Evolutionary conservation across 139 green algal species (phyloP), one percentile per base, ranked within the genome.

Genomic region (Trebouxia sp.): DNA sequence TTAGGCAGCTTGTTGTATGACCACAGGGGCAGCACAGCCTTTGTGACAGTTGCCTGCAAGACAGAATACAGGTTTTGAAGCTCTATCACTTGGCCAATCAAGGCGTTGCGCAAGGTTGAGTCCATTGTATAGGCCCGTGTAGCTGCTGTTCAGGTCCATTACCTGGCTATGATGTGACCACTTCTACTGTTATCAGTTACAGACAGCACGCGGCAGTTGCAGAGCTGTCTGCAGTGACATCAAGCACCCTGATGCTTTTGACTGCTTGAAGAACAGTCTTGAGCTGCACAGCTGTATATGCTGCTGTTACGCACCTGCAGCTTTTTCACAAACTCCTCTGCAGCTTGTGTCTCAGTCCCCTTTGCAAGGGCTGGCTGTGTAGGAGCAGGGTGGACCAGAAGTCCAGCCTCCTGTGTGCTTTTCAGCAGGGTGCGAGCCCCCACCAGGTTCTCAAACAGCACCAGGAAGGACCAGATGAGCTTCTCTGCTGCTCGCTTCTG

Each of bases 21-120:
- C 94, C 94, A 97, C 35, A 97, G 62, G 6, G 93, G 92, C 75
- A 96, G 83, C 56, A 96, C 88, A 14, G 90, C 88, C 1, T 78
- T 85, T 6, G 93, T 56, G 69, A 95, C 79, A 32, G 82, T 76
- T 22, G 72, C 74, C 79, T 93, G 90, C 65, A 94, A 24, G 4
- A 15, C 37, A 37, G n/a, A n/a, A n/a, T n/a, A n/a, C n/a, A n/a
- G n/a, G n/a, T n/a, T n/a, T n/a, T n/a, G n/a, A n/a, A n/a, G n/a
- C n/a, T n/a, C n/a, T n/a, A n/a, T n/a, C n/a, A n/a, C n/a, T n/a
- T n/a, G n/a, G n/a, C n/a, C n/a, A n/a, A n/a, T n/a, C n/a, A n/a
- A n/a, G n/a, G n/a, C n/a, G n/a, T n/a, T n/a, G n/a, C n/a, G n/a
- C n/a, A n/a, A n/a, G n/a, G n/a, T n/a, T n/a, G n/a, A n/a, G n/a